A percentile compares a stretch with the other conserved stretches of the same genome.
These are phyloP conservation scores for Teratosphaeria pseudoeucalypti DNA, from an alignment of 2,329 filamentous ascomycete genomes.

Conservation along the genomic window DNA sequence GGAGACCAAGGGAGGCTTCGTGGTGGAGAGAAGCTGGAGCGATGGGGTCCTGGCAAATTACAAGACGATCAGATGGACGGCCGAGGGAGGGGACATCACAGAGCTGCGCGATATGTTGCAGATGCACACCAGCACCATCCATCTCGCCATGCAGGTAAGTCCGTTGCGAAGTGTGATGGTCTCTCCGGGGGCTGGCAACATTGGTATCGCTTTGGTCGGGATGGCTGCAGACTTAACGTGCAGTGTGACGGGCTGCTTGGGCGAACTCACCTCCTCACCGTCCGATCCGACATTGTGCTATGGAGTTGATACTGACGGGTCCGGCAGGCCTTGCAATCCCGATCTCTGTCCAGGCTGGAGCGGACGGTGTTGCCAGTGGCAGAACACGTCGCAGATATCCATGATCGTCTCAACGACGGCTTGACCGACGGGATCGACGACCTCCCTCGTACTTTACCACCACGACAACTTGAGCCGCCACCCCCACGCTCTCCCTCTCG, in stretches of 20 bases:
- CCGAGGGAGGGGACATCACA: constrained; percentile 32
- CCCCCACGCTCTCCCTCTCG: constrained; percentile 3
- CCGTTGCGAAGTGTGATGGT: neutral
- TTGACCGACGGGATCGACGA: constrained; percentile 21
- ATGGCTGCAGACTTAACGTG: neutral
- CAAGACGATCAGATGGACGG: constrained; percentile 36
- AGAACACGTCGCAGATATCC: constrained; percentile 21
- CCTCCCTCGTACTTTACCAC: constrained; percentile 9
- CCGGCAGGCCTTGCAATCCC: constrained; percentile 30
- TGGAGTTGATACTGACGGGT: neutral
- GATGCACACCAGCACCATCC: constrained; percentile 33
- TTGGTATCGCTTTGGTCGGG: neutral
- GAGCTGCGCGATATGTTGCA: constrained; percentile 31
- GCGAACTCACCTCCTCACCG: neutral
- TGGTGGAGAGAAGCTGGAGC: constrained; percentile 36
- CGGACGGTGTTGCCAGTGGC: constrained; percentile 25
- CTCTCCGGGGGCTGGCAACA: neutral
- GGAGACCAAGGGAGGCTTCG: constrained; percentile 29
- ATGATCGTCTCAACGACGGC: constrained; percentile 17
- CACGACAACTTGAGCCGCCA: constrained; percentile 3
- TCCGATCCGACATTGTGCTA: neutral
- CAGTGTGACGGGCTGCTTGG: neutral
- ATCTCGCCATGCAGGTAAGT: constrained; percentile 25
- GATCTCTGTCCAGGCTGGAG: constrained; percentile 24
- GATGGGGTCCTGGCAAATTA: constrained; percentile 32